These are phyloP conservation scores for Chalaropsis thielavioides DNA, from an alignment of 2,329 filamentous ascomycete genomes.

Conservation along the genomic window DNA sequence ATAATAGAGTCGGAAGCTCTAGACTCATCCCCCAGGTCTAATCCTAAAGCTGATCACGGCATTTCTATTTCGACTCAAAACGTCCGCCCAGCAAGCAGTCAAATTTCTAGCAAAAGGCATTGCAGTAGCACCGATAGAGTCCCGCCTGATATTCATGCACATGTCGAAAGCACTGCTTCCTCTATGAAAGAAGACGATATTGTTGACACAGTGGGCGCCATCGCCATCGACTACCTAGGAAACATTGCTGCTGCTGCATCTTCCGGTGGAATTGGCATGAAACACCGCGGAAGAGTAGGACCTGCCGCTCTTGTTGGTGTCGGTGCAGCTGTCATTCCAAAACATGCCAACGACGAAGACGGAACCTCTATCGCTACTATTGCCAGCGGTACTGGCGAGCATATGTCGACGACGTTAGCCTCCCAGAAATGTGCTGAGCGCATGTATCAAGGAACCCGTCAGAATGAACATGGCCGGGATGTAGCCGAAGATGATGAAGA, in stretches of 20 bases:
- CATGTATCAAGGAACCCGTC: conserved; percentile 56
- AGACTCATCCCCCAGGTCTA: background rate
- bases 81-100: background rate
- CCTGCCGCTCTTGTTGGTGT: conserved; percentile 87
- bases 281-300: conserved; percentile 79
- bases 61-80: background rate
- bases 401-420: conserved; percentile 92
- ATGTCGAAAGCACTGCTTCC: conserved; percentile 3
- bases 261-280: conserved; percentile 97
- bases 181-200: conserved; percentile 36
- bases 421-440: conserved; percentile 75
- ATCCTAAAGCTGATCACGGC: background rate
- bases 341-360: conserved; percentile 53
- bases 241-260: conserved; percentile 90
- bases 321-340: conserved; percentile 77
- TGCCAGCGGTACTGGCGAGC: conserved; percentile 89
- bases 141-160: background rate
- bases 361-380: conserved; percentile 63
- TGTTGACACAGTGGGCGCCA: conserved; percentile 90
- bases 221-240: conserved; percentile 74
- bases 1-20: background rate
- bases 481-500: conserved; percentile 62
- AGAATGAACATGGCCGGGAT: conserved; percentile 44
- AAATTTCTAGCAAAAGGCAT: conserved; percentile 10
- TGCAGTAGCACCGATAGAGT: background rate